Conservation (phyloP, 768 basidiomycete species). For the Kondoa subrosea region DNA sequence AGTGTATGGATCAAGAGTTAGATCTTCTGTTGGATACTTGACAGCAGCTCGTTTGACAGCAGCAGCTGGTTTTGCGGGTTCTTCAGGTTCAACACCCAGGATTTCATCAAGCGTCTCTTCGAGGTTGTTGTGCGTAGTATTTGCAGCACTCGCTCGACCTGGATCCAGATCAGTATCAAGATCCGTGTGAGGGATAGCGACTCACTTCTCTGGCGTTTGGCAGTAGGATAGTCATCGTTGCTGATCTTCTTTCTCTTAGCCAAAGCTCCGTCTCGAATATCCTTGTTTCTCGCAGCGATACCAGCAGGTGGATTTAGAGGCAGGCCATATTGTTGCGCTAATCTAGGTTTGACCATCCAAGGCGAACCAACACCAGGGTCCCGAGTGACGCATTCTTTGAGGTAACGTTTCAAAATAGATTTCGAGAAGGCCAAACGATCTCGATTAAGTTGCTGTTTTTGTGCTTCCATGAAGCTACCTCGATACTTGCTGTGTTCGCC, state of each 20-base stretch:
- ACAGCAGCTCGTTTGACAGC: conserved; percentile 53
- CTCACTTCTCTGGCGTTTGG: background rate
- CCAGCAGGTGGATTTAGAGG: conserved; percentile 71
- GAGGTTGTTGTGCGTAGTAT: background rate
- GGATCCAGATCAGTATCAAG: background rate
- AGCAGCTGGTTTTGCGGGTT: background rate
- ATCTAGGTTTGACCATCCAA: conserved; percentile 77
- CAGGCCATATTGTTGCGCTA: conserved; percentile 72
- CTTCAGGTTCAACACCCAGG: background rate
- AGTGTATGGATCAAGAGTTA: conserved; percentile 46
- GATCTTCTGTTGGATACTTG: conserved; percentile 82
- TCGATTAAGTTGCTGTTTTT: conserved; percentile 70
- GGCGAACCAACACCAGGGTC: conserved; percentile 83
- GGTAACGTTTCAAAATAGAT: conserved; percentile 86
- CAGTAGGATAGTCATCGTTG: background rate
- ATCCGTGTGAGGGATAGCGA: too few species aligned
- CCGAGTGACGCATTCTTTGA: conserved; percentile 85
- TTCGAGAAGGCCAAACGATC: conserved; percentile 93
- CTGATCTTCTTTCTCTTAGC: conserved; percentile 73
- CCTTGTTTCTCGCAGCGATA: conserved; percentile 58
- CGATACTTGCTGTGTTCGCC: conserved; percentile 22
- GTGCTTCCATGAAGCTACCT: conserved; percentile 43
- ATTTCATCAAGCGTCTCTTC: background rate
- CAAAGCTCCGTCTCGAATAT: conserved; percentile 67
- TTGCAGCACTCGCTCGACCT: conserved; percentile 8